Percentiles rank a stretch among this genome's conserved stretches.
These are phyloP conservation scores for Podospora sp. DNA, from an alignment of 495 filamentous ascomycete species.

Conservation along the genomic window DNA sequence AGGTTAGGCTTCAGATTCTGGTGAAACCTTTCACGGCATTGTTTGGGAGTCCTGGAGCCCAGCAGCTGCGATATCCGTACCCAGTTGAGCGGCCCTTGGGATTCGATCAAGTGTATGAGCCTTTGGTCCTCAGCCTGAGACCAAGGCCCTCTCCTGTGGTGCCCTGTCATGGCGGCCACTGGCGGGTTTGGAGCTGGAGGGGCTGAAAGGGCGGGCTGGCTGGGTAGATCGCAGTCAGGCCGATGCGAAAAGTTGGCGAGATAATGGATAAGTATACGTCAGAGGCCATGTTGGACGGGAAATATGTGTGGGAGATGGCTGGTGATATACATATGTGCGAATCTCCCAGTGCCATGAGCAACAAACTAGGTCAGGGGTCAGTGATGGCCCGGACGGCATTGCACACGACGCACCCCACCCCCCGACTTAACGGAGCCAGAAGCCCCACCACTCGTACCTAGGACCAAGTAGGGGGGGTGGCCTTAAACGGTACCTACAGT, in stretches of 20 bases:
- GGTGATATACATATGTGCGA: background rate
- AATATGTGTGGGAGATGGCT: background rate
- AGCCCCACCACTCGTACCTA: too few relatives aligned
- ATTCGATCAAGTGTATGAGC: slow-evolving; percentile 73
- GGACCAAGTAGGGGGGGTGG: background rate
- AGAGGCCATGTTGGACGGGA: background rate
- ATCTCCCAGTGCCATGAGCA: too few relatives aligned
- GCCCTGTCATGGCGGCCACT: background rate
- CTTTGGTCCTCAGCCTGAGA: slow-evolving; percentile 75
- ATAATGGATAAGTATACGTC: background rate
- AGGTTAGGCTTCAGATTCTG: slow-evolving; percentile 92
- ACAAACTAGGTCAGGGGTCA: too few relatives aligned
- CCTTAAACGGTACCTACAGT: background rate
- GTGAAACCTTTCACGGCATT: slow-evolving; percentile 93
- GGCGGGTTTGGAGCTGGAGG: background rate
- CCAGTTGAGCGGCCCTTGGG: slow-evolving; percentile 87
- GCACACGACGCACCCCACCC: too few relatives aligned
- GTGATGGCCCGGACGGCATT: too few relatives aligned
- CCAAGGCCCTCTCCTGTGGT: slow-evolving; percentile 70
- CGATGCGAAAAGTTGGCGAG: too few relatives aligned
- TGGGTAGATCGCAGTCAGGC: too few relatives aligned
- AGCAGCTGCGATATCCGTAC: slow-evolving; percentile 81
- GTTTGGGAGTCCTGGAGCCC: slow-evolving; percentile 82
- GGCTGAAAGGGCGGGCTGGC: background rate
- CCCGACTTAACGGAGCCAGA: too few relatives aligned